A percentile compares a stretch with the other conserved stretches of the same genome.
phyloP scores from a whole-genome alignment of 2,329 filamentous ascomycete species.

The Botrytis pseudocinerea region DNA sequence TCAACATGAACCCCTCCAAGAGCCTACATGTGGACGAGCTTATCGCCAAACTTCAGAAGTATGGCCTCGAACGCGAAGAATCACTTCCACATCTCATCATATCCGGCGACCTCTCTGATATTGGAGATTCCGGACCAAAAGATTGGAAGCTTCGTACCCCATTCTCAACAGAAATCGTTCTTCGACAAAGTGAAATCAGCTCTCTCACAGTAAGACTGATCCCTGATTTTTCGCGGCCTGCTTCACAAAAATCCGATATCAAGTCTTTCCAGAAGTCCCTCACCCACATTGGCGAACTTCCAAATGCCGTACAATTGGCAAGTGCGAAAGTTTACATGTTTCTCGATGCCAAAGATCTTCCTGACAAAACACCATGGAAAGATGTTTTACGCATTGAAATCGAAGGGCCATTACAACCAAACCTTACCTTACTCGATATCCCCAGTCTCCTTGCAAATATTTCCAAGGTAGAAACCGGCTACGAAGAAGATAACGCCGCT shows the following conservation, averaged over 20 bases:
- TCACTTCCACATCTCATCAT: slow-evolving; percentile 20
- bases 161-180: slow-evolving; percentile 18
- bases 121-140: neutral
- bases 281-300: slow-evolving; percentile 6
- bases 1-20: slow-evolving; percentile 26
- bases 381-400: slow-evolving; percentile 22
- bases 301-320: neutral
- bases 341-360: neutral
- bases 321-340: neutral
- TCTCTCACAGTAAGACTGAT: slow-evolving; percentile 17
- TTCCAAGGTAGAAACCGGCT: neutral
- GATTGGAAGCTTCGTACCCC: neutral
- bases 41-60: slow-evolving; percentile 46
- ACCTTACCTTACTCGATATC: slow-evolving; percentile 21
- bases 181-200: slow-evolving; percentile 7
- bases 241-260: neutral
- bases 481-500: neutral
- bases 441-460: slow-evolving; percentile 16
- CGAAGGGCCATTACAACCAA: slow-evolving; percentile 10
- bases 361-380: slow-evolving; percentile 1
- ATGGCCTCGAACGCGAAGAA: slow-evolving; percentile 12
- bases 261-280: slow-evolving; percentile 14
- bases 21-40: slow-evolving; percentile 49
- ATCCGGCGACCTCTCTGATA: neutral
- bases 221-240: slow-evolving; percentile 9